These are phyloP conservation scores for Russula compacta DNA, from an alignment of 768 basidiomycete genomes.

Conservation along the genomic window DNA sequence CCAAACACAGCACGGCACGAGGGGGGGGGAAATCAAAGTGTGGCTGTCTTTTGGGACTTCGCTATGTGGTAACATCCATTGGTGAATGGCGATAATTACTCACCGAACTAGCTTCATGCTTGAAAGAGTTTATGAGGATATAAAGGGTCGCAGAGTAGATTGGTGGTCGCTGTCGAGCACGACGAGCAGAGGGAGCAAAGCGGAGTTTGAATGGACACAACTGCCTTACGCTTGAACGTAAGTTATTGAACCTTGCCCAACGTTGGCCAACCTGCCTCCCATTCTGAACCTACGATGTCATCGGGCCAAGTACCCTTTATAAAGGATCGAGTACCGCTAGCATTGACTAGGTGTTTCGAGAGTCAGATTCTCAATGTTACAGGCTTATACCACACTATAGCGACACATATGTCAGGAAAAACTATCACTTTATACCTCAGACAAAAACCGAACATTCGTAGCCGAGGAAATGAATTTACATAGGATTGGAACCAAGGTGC, in stretches of 20 bases:
- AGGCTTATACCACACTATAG: no score
- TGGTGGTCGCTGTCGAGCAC: slow-evolving; percentile 6
- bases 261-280: not conserved
- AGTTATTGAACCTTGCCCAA: not conserved
- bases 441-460: no score
- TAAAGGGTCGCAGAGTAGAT: not conserved
- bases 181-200: slow-evolving; percentile 4
- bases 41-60: not conserved
- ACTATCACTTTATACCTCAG: no score
- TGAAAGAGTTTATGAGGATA: not conserved
- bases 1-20: not conserved
- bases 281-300: no score
- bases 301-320: no score
- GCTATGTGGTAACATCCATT: not conserved
- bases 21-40: not conserved
- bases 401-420: no score
- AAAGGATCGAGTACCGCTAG: no score
- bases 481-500: no score
- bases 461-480: no score
- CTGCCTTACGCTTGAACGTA: not conserved
- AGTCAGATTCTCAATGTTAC: no score
- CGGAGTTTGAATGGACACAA: slow-evolving; percentile 4
- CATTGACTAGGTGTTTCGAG: no score
- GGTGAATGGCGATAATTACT: not conserved
- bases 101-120: slow-evolving; percentile 17